Evolutionary conservation across 2,329 filamentous ascomycete species (phyloP).

Genomic region (Aspergillus costaricaensis): DNA sequence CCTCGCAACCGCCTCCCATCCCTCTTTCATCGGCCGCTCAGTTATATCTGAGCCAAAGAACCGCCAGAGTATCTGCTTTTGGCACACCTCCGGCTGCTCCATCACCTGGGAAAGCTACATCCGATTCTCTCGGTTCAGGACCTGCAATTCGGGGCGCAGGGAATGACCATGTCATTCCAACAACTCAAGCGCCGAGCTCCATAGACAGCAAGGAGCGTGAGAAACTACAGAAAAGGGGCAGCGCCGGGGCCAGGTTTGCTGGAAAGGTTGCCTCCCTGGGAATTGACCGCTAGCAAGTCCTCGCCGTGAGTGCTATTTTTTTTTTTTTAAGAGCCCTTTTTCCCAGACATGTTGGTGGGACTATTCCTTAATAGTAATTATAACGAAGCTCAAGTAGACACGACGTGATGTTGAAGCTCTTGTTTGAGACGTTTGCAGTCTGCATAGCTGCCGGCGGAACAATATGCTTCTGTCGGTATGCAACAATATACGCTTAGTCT

Average conservation of each 20-base stretch:
- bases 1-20: slow-evolving; percentile 72
- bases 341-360: not conserved
- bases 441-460: not conserved
- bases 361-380: slow-evolving; percentile 22
- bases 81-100: slow-evolving; percentile 46
- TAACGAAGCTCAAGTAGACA: slow-evolving; percentile 22
- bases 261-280: slow-evolving; percentile 50
- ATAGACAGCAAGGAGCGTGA: slow-evolving; percentile 60
- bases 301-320: slow-evolving; percentile 5
- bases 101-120: slow-evolving; percentile 37
- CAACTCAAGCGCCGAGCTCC: slow-evolving; percentile 32
- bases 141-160: slow-evolving; percentile 52
- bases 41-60: slow-evolving; percentile 80
- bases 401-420: slow-evolving; percentile 14
- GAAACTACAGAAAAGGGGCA: slow-evolving; percentile 75
- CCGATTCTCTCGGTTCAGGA: slow-evolving; percentile 64
- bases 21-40: slow-evolving; percentile 79
- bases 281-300: slow-evolving; percentile 39
- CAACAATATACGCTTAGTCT: not conserved
- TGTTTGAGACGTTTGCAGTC: slow-evolving; percentile 13
- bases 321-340: slow-evolving; percentile 15
- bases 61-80: slow-evolving; percentile 36
- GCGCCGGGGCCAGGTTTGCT: slow-evolving; percentile 70
- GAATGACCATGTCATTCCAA: slow-evolving; percentile 19
- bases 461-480: not conserved